Percentiles rank a stretch among this genome's conserved stretches.
Conservation (phyloP, 345 rosid genomes). For the Murraya koenigii region DNA sequence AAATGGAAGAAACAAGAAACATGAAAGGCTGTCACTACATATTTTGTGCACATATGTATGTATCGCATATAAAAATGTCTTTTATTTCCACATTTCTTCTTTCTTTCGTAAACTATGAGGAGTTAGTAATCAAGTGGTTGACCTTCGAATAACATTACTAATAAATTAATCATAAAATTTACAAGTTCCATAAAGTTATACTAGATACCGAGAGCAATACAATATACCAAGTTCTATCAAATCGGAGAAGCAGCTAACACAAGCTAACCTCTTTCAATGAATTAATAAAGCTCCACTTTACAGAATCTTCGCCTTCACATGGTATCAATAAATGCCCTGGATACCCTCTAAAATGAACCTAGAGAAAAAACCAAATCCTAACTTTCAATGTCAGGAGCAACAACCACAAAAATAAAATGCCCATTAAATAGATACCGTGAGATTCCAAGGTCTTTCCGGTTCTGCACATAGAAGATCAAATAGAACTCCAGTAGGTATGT, state of each 20-base stretch:
- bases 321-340: slow-evolving; percentile 73
- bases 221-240: background rate
- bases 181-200: slow-evolving; percentile 6
- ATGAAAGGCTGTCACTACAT: background rate
- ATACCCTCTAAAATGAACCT: slow-evolving; percentile 97
- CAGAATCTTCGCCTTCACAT: slow-evolving; percentile 90
- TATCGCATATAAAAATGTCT: background rate
- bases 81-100: background rate
- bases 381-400: background rate
- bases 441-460: slow-evolving; percentile 94
- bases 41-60: background rate
- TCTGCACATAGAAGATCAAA: slow-evolving; percentile 86
- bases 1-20: background rate
- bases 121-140: background rate
- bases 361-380: slow-evolving; percentile 20
- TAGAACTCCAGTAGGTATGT: slow-evolving; percentile 88
- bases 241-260: background rate
- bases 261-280: slow-evolving; percentile 84
- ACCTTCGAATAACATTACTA: background rate
- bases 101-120: background rate
- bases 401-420: background rate
- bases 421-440: slow-evolving; percentile 53
- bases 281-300: slow-evolving; percentile 91
- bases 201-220: background rate
- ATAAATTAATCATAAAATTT: background rate